Evolutionary conservation across 1,284 basidiomycete genomes (phyloP).

Genomic region (Porogramme epimiltina): DNA sequence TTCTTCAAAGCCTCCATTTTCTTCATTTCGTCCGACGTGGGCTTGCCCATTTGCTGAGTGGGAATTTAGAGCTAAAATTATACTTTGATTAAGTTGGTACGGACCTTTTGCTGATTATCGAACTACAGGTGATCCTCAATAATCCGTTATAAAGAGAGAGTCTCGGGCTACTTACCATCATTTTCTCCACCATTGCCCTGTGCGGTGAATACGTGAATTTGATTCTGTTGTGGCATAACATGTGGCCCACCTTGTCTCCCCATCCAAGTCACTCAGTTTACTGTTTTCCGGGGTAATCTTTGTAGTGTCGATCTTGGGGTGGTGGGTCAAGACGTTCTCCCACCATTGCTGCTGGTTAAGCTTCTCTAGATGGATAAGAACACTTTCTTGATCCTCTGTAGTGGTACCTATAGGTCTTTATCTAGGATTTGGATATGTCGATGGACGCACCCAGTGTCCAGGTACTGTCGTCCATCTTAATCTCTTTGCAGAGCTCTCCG

Average conservation of each 20-base stretch:
- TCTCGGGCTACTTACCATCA: constrained; percentile 83
- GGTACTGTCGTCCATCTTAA: constrained; percentile 95
- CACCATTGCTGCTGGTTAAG: constrained; percentile 92
- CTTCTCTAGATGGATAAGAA: constrained; percentile 88
- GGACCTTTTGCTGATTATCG: constrained; percentile 95
- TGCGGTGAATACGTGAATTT: constrained; percentile 7
- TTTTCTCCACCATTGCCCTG: constrained; percentile 99
- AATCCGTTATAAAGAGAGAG: background rate
- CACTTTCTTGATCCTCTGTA: constrained; percentile 76
- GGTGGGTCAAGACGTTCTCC: constrained; percentile 94
- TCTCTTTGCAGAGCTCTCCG: constrained; percentile 92
- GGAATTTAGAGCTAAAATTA: background rate
- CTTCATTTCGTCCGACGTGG: constrained; percentile 88
- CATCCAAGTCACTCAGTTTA: constrained; percentile 94
- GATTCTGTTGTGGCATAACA: no score
- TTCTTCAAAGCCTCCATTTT: constrained; percentile 88
- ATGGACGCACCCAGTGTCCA: constrained; percentile 87
- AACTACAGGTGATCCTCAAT: constrained; percentile 46
- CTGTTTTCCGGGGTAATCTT: constrained; percentile 97
- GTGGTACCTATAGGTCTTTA: background rate
- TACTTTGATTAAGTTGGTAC: background rate
- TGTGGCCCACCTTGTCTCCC: constrained; percentile 73
- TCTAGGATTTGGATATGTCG: background rate
- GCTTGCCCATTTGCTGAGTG: constrained; percentile 89
- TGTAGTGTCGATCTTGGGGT: constrained; percentile 95